A percentile compares a stretch with the other conserved stretches of the same genome.
These are phyloP conservation scores for Senecio squalidus DNA, from an alignment of 140 eudicot genomes.

Conservation along the genomic window DNA sequence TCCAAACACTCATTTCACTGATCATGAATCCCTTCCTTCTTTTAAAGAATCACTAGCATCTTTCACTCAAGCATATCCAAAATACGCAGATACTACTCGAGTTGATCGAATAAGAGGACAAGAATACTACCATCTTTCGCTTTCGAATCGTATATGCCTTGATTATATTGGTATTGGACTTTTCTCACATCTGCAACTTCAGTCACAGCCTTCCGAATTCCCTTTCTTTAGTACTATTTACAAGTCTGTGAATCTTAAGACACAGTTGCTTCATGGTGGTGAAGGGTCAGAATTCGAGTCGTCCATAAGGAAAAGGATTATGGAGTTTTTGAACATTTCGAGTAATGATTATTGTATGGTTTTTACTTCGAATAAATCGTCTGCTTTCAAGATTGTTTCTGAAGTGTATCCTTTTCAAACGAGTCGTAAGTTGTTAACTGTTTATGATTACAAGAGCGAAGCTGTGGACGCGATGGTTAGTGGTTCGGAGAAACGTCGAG, in stretches of 20 bases:
- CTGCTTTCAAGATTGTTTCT: conserved; percentile 79
- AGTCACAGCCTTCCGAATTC: conserved; percentile 32
- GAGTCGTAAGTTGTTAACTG: conserved; percentile 61
- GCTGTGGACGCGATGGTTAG: conserved; percentile 59
- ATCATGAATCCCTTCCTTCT: conserved; percentile 85
- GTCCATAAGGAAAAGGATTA: conserved; percentile 55
- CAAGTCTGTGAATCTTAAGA: conserved; percentile 73
- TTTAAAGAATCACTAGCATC: conserved; percentile 54
- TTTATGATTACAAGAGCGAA: conserved; percentile 81
- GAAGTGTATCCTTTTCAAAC: conserved; percentile 79
- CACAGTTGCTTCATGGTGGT: conserved; percentile 68
- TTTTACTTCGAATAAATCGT: conserved; percentile 75
- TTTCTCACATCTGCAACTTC: conserved; percentile 79
- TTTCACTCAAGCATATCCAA: conserved; percentile 65
- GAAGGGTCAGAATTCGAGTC: conserved; percentile 65
- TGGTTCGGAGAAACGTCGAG: conserved; percentile 72
- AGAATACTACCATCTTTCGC: conserved; percentile 68
- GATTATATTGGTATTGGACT: conserved; percentile 92
- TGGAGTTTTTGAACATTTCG: conserved; percentile 62
- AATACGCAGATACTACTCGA: conserved; percentile 46
- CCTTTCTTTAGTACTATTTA: conserved; percentile 49
- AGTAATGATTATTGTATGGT: conserved; percentile 63
- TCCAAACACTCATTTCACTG: conserved; percentile 65
- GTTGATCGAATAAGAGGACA: conserved; percentile 66
- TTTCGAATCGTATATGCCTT: conserved; percentile 63